Percentiles rank a stretch among this genome's conserved stretches.
Conservation (phyloP, 1,284 basidiomycete genomes). For the Malassezia vespertilionis region DNA sequence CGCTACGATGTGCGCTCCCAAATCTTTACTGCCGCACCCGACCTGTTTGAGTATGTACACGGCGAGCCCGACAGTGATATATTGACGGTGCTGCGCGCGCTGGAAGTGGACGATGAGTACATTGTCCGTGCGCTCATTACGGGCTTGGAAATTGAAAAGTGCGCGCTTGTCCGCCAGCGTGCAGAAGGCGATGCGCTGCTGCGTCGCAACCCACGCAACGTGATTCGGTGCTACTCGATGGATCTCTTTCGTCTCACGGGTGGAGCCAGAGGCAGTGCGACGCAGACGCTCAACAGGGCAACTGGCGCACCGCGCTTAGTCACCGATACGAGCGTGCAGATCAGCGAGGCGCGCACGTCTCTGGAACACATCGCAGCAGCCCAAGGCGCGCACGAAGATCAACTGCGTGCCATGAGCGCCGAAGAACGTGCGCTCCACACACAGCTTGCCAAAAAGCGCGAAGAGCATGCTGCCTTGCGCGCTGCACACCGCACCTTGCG, state of each 20-base stretch:
- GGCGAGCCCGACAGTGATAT: constrained; percentile 56
- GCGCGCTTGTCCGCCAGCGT: constrained; percentile 54
- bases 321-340: constrained; percentile 29
- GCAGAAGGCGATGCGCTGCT: constrained; percentile 38
- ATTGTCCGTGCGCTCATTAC: constrained; percentile 76
- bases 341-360: constrained; percentile 19
- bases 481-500: constrained; percentile 19
- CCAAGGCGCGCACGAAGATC: constrained; percentile 11
- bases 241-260: constrained; percentile 38
- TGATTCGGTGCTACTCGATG: constrained; percentile 35
- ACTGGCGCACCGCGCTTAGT: constrained; percentile 43
- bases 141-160: constrained; percentile 60
- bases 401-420: constrained; percentile 9
- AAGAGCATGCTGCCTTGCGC: constrained; percentile 11
- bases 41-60: constrained; percentile 38
- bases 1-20: constrained; percentile 18
- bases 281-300: constrained; percentile 44
- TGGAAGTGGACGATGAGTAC: constrained; percentile 66
- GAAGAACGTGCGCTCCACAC: constrained; percentile 15
- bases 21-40: constrained; percentile 51
- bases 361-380: constrained; percentile 16
- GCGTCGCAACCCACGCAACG: constrained; percentile 37
- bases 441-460: constrained; percentile 2
- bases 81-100: constrained; percentile 69
- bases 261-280: constrained; percentile 22